Percentiles rank a stretch among this genome's conserved stretches.
Conservation (phyloP, 2,329 filamentous ascomycete genomes). For the Metarhizium rileyi region DNA sequence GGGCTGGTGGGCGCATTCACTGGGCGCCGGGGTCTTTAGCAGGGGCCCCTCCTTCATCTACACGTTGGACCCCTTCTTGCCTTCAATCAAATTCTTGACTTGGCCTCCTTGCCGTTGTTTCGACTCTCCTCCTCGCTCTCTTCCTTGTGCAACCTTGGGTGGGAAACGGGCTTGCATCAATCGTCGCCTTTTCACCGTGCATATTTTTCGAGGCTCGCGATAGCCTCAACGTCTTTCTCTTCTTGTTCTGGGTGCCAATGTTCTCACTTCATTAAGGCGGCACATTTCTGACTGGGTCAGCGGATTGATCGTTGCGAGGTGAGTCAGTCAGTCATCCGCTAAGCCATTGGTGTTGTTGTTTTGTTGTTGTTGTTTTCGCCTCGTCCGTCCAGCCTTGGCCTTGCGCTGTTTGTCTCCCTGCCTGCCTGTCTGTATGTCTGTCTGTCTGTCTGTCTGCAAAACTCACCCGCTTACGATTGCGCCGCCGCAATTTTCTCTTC, state of each 20-base stretch:
- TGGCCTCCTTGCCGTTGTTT: background rate
- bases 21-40: too few relatives aligned
- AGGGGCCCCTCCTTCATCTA: background rate
- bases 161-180: conserved; percentile 2
- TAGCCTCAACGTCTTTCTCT: conserved; percentile 4
- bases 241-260: background rate
- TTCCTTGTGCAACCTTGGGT: conserved; percentile 6
- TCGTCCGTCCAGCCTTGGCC: background rate
- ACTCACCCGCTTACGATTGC: too few relatives aligned
- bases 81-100: too few relatives aligned
- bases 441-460: conserved; percentile 2
- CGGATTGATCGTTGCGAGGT: conserved; percentile 4
- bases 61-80: background rate
- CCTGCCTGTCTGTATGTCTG: conserved; percentile 6
- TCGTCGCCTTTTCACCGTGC: background rate
- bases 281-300: background rate
- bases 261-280: background rate
- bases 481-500: background rate
- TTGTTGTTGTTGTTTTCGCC: conserved; percentile 6
- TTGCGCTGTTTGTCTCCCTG: conserved; percentile 6
- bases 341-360: conserved; percentile 5
- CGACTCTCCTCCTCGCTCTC: background rate
- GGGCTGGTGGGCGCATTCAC: too few relatives aligned
- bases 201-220: background rate
- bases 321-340: conserved; percentile 7